Base-by-base conservation (phyloP, 2,329 filamentous ascomycete genomes). In the Apiospora marii region DNA sequence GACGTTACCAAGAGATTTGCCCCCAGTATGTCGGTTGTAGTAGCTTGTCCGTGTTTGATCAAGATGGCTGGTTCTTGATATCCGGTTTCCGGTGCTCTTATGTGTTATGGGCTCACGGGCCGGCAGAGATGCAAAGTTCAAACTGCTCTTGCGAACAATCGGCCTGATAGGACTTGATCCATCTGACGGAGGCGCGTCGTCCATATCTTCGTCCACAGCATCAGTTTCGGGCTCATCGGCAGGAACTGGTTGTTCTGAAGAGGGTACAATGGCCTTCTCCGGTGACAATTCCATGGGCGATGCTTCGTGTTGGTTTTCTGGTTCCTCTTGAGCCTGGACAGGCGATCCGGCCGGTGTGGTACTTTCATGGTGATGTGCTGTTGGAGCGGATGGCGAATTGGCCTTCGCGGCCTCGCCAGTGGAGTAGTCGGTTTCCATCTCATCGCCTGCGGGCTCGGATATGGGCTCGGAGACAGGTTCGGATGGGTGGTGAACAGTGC, bases 41-140 rank as follows among this genome's bases (percentile, higher is more conserved):
- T 94, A 92, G 82, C 94, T 96, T 67, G 88, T 90, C 73, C 92
- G 88, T n/a, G 86, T 86, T 73, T 90, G 88, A 70, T 97, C 94
- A 48, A 95, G 81, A 76, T 98, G 92, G 78, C 94, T 97, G 8
- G 91, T 93, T 73, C 94, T 88, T 30, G 94, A 95, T 70, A 90
- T 84, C 69, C 94, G 88, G 27, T 89, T 87, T 22, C 92, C 95
- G 78, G 95, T 90, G 80, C 93, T 97, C 84, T 95, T 96, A 81
- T 97, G 97, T 44, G 91, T 91, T 70, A 98, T 86, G 48, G 96
- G 96, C 79, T 98, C 96, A 74, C 96, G 90, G 3, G 96, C 95
- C 43, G 96, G 96, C 16, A 99, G 87, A 24, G 96, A 94, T 49
- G 96, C 94, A 83, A 99, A 98, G 73, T 93, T 97, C 73, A 99